Evolutionary conservation across 495 filamentous ascomycete genomes (phyloP), one percentile per base, ranked within the genome.

Genomic region (Daldinia caldariorum): DNA sequence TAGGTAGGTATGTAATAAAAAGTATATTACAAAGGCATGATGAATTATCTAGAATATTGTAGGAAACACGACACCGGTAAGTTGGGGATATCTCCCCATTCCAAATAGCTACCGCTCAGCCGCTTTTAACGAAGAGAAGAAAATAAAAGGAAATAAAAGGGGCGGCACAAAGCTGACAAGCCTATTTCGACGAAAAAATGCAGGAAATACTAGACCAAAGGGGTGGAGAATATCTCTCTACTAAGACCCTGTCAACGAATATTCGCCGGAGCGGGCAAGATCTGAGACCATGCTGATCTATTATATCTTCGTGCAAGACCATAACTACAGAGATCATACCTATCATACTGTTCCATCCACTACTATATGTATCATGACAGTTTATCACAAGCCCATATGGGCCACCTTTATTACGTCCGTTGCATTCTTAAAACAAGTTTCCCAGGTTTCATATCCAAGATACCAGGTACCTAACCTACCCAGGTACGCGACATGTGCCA

Each of bases 11-110:
- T n/a, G n/a, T n/a, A n/a, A n/a, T n/a, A n/a, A n/a, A n/a, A n/a
- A n/a, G n/a, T n/a, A n/a, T n/a, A n/a, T 68, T 68, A 67, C 64
- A 61, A 61, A 68, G 51, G 57, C 58, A 65, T 72, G 70, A 72
- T 69, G 65, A 72, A 72, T 72, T 58, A 29, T 29, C 13, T 57
- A 37, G 41, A 45, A 60, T 65, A 60, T 65, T 50, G 55, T 20
- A 47, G 12, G 22, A 41, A 32, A 56, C 10, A 47, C n/a, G 39
- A 34, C 31, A 55, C 14, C 29, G 13, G 14, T 26, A 20, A 20
- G 18, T 60, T 47, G 51, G 37, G 47, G 60, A 37, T 57, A 45
- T 57, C 32, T 29, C 34, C 32, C 50, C 37, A 68, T 68, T 65
- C 63, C 65, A 68, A 72, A 69, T 67, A 71, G n/a, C n/a, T n/a